Conservation (phyloP, 73 alveolate genomes). For the Paramecium biaurelia region DNA sequence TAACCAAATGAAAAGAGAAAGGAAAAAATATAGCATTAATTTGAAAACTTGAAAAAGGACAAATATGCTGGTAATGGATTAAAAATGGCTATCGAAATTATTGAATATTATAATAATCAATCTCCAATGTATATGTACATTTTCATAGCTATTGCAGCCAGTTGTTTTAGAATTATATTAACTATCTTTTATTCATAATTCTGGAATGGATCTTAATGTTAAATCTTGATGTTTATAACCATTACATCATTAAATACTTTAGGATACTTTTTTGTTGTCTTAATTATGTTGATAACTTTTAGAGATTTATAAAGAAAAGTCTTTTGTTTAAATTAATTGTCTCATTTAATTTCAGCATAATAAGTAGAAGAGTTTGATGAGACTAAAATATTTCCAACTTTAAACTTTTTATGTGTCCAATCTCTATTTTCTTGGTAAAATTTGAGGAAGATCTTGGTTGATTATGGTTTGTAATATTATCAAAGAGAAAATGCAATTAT, state of each 20-base stretch:
- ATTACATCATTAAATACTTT: background rate
- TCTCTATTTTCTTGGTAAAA: conserved; percentile 45
- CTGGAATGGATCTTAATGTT: background rate
- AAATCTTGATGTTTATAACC: background rate
- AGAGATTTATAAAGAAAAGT: conserved; percentile 18
- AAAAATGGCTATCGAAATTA: background rate
- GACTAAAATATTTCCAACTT: conserved; percentile 31
- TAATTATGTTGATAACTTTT: background rate
- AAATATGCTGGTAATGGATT: conserved; percentile 20
- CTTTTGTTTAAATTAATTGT: conserved; percentile 19
- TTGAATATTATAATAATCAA: background rate
- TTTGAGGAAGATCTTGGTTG: conserved; percentile 15
- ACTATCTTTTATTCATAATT: background rate
- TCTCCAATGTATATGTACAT: background rate
- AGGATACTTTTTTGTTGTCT: background rate
- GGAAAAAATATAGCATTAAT: background rate
- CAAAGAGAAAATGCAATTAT: background rate
- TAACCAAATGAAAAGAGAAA: background rate
- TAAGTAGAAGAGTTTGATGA: conserved; percentile 53
- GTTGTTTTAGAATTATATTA: background rate
- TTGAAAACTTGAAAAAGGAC: background rate
- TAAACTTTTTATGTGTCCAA: conserved; percentile 17
- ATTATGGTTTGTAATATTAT: conserved; percentile 46
- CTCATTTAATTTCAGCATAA: conserved; percentile 55
- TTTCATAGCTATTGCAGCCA: background rate